phyloP scores from a whole-genome alignment of 2,329 filamentous ascomycete species.

The Tolypocladium guangdongense region DNA sequence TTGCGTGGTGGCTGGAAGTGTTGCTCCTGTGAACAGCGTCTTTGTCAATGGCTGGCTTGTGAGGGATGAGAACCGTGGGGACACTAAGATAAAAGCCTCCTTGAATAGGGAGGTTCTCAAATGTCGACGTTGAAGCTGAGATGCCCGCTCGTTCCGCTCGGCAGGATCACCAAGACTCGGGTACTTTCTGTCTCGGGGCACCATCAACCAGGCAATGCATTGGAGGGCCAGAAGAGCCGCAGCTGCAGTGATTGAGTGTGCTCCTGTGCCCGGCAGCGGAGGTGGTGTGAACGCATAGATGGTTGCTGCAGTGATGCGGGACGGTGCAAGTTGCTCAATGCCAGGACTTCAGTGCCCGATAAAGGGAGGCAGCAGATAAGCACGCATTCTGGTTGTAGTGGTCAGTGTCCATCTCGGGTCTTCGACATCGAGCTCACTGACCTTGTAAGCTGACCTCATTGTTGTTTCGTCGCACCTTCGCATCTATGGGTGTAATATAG shows the following conservation, averaged over 20 bases:
- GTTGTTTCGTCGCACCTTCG: no score
- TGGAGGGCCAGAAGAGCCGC: neutral
- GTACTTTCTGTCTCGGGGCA: no score
- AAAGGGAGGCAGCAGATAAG: neutral
- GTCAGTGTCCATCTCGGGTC: neutral
- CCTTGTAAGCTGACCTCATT: neutral
- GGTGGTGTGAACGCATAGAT: neutral
- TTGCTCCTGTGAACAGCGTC: neutral
- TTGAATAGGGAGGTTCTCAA: no score
- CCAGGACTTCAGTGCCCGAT: neutral
- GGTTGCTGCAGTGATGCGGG: neutral
- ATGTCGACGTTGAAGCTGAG: neutral
- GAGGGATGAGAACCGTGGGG: neutral
- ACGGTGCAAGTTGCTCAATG: neutral
- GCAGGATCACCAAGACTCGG: no score
- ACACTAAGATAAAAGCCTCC: neutral
- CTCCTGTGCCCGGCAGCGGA: no score
- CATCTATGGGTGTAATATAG: no score
- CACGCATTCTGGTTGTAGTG: neutral
- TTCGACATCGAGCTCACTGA: neutral
- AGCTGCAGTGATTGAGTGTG: neutral
- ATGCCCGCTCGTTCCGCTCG: neutral
- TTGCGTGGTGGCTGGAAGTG: neutral
- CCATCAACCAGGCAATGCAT: no score
- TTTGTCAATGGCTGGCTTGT: neutral